Evolutionary conservation across 495 filamentous ascomycete genomes (phyloP), one percentile per base, ranked within the genome.

Genomic region (Pseudotulostoma volvatum): DNA sequence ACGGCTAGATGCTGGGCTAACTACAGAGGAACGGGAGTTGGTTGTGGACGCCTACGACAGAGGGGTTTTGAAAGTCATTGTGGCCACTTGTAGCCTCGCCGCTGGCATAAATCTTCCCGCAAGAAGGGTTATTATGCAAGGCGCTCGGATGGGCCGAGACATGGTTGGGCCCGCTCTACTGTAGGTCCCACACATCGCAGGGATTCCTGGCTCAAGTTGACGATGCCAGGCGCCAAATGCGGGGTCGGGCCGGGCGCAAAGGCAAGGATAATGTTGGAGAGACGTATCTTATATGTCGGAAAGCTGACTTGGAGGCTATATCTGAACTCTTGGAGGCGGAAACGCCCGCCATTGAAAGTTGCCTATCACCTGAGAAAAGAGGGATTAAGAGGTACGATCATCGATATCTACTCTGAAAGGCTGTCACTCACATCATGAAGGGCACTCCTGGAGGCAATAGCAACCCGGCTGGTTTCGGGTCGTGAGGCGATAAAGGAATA

Each of bases 41-140:
- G 68, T 87, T 35, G 76, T 78, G 3, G 66, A 66, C 25, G 77
- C 80, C 8, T 90, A 86, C 45, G 79, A 87, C 48, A 56, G 62
- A 20, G 80, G 83, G 1, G 56, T 68, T 2, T 44, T 90, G 19
- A 82, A 74, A 45, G 73, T 84, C 1, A 75, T 85, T 25, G 78
- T 83, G 11, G 84, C 83, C 14, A 90, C 83, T 9, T 84, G 81
- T 42, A 84, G 79, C 44, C 73, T 90, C 40, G 81, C 83, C n/a
- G 82, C 83, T 30, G 83, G 83, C 9, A 81, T 90, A 32, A 90
- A 90, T 55, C 63, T 83, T 31, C 72, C 70, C 2, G 83, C 83
- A 8, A 62, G 83, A 44, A 61, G 83, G 45, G 83, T 90, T 2
- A 84, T 90, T 28, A 70, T 90, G 19, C 77, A 84, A 48, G 76